Percentiles rank a stretch among this genome's conserved stretches.
These are phyloP conservation scores for Theobroma cacao DNA, from an alignment of 345 rosid species.

Conservation along the genomic window DNA sequence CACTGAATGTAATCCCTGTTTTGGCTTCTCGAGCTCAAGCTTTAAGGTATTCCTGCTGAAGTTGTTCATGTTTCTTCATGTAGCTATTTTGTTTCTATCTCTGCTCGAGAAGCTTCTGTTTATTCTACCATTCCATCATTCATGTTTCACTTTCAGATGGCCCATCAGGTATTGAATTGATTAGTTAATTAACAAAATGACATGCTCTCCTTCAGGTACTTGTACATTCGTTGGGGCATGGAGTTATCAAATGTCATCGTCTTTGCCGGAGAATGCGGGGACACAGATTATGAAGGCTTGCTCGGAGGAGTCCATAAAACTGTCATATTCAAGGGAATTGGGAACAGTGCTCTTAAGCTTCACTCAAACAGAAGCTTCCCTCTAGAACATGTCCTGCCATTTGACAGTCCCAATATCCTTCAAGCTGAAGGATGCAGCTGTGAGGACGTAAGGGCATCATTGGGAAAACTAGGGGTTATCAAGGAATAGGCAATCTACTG, in stretches of 20 bases:
- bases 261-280: slow-evolving; percentile 69
- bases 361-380: slow-evolving; percentile 59
- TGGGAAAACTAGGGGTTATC: slow-evolving; percentile 40
- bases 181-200: neutral
- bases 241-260: slow-evolving; percentile 56
- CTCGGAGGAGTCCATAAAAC: slow-evolving; percentile 68
- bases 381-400: slow-evolving; percentile 54
- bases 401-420: slow-evolving; percentile 41
- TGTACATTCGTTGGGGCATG: slow-evolving; percentile 66
- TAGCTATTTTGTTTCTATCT: neutral
- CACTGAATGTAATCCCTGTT: slow-evolving; percentile 65
- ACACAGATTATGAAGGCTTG: slow-evolving; percentile 75
- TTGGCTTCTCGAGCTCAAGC: slow-evolving; percentile 83
- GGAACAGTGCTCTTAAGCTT: slow-evolving; percentile 38
- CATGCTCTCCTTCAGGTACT: slow-evolving; percentile 42
- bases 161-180: neutral
- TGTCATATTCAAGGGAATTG: slow-evolving; percentile 49
- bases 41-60: slow-evolving; percentile 42
- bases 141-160: neutral
- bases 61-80: neutral
- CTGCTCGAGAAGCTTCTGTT: neutral
- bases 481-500: neutral
- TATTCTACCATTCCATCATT: neutral
- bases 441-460: slow-evolving; percentile 32
- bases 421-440: slow-evolving; percentile 33